A percentile compares a stretch with the other conserved stretches of the same genome.
phyloP scores from a whole-genome alignment of 2,329 filamentous ascomycete species.

The Penicillium sp. region DNA sequence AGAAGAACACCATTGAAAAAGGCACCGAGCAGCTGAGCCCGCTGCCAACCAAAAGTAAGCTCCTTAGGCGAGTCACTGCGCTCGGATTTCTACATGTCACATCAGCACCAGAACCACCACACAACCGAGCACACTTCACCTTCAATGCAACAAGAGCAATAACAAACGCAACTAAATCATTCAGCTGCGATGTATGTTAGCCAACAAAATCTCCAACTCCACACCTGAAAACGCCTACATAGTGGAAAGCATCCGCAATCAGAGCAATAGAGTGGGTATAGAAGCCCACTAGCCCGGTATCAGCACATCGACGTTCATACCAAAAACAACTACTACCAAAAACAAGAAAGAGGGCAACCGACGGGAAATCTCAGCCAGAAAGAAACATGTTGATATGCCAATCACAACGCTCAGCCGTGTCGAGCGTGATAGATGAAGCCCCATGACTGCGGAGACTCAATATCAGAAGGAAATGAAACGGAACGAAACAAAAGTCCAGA shows the following conservation, averaged over 20 bases:
- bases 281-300: constrained; percentile 49
- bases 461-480: neutral
- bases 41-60: constrained; percentile 67
- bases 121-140: constrained; percentile 32
- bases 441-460: constrained; percentile 14
- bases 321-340: neutral
- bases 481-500: neutral
- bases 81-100: constrained; percentile 45
- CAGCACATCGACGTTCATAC: neutral
- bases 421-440: constrained; percentile 22
- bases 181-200: constrained; percentile 45
- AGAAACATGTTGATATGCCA: constrained; percentile 26
- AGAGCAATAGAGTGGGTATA: constrained; percentile 63
- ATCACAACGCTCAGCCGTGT: constrained; percentile 26
- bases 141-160: constrained; percentile 58
- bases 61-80: constrained; percentile 50
- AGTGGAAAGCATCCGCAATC: constrained; percentile 70
- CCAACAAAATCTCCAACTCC: neutral
- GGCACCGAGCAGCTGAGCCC: constrained; percentile 62
- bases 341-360: neutral
- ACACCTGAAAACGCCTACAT: constrained; percentile 43
- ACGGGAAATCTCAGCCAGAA: constrained; percentile 28
- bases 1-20: constrained; percentile 76
- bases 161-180: constrained; percentile 61
- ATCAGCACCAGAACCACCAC: neutral